phyloP scores from a whole-genome alignment of 2,329 filamentous ascomycete species.

The Fusarium newnesense region DNA sequence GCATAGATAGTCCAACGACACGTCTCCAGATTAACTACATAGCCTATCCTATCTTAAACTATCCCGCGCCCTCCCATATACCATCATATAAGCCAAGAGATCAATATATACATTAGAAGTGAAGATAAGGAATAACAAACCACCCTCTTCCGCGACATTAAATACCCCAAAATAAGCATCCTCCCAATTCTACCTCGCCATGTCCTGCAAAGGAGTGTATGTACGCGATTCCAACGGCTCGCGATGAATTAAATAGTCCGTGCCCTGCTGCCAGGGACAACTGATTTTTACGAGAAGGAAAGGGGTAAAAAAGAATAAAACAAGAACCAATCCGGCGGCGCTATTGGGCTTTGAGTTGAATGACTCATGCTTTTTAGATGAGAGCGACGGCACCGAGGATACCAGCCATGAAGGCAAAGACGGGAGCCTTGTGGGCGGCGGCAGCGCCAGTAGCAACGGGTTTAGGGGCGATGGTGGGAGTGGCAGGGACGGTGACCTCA shows the following conservation, averaged over 20 bases:
- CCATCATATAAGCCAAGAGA: not conserved
- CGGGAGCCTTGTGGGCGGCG: slow-evolving; percentile 48
- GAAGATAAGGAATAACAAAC: slow-evolving; percentile 13
- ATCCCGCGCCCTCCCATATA: not conserved
- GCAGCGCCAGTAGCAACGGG: slow-evolving; percentile 46
- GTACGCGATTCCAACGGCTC: slow-evolving; percentile 5
- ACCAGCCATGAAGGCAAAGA: slow-evolving; percentile 52
- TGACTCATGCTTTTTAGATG: slow-evolving; percentile 40
- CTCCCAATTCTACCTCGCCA: slow-evolving; percentile 12
- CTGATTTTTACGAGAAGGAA: slow-evolving; percentile 21
- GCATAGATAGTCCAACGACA: not conserved
- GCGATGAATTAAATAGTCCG: slow-evolving; percentile 28
- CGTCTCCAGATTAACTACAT: slow-evolving; percentile 36
- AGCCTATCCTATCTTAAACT: slow-evolving; percentile 18
- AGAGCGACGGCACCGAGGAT: slow-evolving; percentile 52
- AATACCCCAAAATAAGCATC: slow-evolving; percentile 1
- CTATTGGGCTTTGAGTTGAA: not conserved
- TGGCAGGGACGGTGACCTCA: slow-evolving; percentile 35
- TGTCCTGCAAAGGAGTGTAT: slow-evolving; percentile 26
- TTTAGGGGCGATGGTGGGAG: slow-evolving; percentile 34
- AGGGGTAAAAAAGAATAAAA: slow-evolving; percentile 14
- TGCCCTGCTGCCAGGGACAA: slow-evolving; percentile 16
- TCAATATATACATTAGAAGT: slow-evolving; percentile 34
- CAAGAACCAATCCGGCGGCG: slow-evolving; percentile 17
- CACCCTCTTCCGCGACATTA: slow-evolving; percentile 26